A percentile compares a stretch with the other conserved stretches of the same genome.
These are phyloP conservation scores for Mercurialis annua DNA, from an alignment of 345 rosid species.

Conservation along the genomic window DNA sequence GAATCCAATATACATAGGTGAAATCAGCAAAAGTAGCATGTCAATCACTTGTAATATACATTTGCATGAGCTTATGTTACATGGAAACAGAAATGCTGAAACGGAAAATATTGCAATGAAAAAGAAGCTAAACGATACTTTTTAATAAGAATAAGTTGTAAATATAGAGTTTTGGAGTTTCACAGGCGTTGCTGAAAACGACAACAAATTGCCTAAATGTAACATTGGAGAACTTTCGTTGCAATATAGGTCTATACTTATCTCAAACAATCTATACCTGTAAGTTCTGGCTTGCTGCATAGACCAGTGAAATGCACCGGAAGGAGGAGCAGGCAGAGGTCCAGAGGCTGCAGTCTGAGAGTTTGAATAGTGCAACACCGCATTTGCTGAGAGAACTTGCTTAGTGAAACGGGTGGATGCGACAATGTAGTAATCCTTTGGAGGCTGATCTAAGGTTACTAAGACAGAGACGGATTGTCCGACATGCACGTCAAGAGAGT, in stretches of 20 bases:
- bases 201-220: too few relatives aligned
- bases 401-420: slow-evolving; percentile 59
- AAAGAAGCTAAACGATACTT: too few relatives aligned
- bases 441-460: slow-evolving; percentile 64
- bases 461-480: slow-evolving; percentile 83
- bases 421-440: slow-evolving; percentile 81
- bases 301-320: slow-evolving; percentile 53
- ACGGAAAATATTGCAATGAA: too few relatives aligned
- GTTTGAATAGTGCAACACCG: slow-evolving; percentile 63
- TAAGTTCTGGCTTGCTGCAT: slow-evolving; percentile 81
- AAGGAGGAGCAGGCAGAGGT: slow-evolving; percentile 55
- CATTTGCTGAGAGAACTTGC: slow-evolving; percentile 44
- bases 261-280: slow-evolving; percentile 38
- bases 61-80: background rate
- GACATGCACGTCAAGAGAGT: slow-evolving; percentile 82
- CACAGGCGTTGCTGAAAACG: too few relatives aligned
- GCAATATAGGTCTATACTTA: slow-evolving; percentile 1
- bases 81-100: too few relatives aligned
- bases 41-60: background rate
- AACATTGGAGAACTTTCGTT: too few relatives aligned
- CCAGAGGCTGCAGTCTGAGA: slow-evolving; percentile 61
- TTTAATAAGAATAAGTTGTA: too few relatives aligned
- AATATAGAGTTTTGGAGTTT: too few relatives aligned
- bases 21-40: background rate
- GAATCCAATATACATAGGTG: background rate